Evolutionary conservation across 163 green algal genomes (phyloP), one percentile per base, ranked within the genome.

Genomic region (Scenedesmus sp.): DNA sequence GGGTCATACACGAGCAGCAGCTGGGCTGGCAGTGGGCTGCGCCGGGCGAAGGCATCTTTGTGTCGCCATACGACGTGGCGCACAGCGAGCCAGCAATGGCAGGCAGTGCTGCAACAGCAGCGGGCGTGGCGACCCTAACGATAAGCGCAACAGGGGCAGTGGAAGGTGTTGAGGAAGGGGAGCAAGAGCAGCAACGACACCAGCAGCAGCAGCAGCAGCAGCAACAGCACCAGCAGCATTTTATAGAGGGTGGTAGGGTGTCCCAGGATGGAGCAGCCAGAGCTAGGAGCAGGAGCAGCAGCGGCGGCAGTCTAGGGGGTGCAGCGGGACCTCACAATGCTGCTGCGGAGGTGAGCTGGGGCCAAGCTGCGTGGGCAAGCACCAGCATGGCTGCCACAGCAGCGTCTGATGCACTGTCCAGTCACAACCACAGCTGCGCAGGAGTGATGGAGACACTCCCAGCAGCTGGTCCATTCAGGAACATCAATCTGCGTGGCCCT

Each of bases 1-100:
- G 95, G 84, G 92, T 96, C 15, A 91, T 98, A 37, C 94, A 97
- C 91, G 96, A 98, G 91, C 96, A 98, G 93, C 95, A 97, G 91
- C 94, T 98, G 44, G 96, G 96, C 24, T 95, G 93, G 95, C 80
- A 89, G 26, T 98, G 96, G 96, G 68, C 84, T 10, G 90, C 94
- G 20, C 96, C 96, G 18, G 91, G 93, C 72, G 92, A 95, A 59
- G 65, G 30, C 35, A 35, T 96, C 13, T 96, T 96, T 73, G 85
- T 91, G 68, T 92, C 86, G 20, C 90, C 91, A 2, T 68, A 92
- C 26, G 83, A 92, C 43, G 79, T 65, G 9, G 42, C 35, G 9
- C 68, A 88, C 22, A 43, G 78, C n/a, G 40, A 43, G 6, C 7
- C 78, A 33, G 76, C 16, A 35, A 56, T 78, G 26, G 53, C 73